Evolutionary conservation across 805 yeast genomes (phyloP).

Genomic region (Lipomyces chichibuensis): DNA sequence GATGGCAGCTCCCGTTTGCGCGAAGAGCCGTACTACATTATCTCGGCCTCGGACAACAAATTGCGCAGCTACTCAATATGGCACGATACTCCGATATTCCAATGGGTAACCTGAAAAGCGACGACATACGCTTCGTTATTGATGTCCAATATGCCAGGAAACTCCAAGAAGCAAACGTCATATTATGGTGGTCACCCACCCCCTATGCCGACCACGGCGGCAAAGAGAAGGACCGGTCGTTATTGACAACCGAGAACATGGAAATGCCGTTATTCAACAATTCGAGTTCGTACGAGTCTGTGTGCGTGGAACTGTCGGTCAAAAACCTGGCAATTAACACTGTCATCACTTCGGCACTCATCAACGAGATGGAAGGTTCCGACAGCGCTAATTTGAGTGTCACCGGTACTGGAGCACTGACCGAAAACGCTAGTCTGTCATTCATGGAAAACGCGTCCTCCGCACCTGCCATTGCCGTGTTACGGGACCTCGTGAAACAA

Average conservation of each 20-base stretch:
- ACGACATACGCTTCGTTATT: slow-evolving; percentile 73
- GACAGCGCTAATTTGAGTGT: slow-evolving; percentile 60
- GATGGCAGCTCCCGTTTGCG: slow-evolving; percentile 75
- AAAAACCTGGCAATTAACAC: slow-evolving; percentile 85
- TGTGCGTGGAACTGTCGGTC: slow-evolving; percentile 75
- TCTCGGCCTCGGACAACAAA: slow-evolving; percentile 73
- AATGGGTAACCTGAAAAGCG: slow-evolving; percentile 78
- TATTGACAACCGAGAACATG: slow-evolving; percentile 55
- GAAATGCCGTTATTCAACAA: slow-evolving; percentile 72
- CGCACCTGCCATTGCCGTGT: slow-evolving; percentile 66
- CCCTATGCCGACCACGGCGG: slow-evolving; percentile 88
- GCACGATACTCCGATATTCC: slow-evolving; percentile 81
- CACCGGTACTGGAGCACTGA: slow-evolving; percentile 39
- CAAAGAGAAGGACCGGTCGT: slow-evolving; percentile 62
- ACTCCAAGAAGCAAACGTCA: slow-evolving; percentile 62
- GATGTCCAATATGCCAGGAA: slow-evolving; percentile 87
- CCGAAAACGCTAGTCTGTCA: slow-evolving; percentile 36
- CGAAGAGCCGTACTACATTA: slow-evolving; percentile 70
- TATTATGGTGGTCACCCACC: slow-evolving; percentile 91
- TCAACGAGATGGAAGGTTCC: slow-evolving; percentile 87
- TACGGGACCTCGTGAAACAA: slow-evolving; percentile 73
- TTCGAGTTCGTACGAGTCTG: slow-evolving; percentile 78
- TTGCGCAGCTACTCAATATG: slow-evolving; percentile 63
- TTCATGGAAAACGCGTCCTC: slow-evolving; percentile 86
- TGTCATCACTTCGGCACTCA: slow-evolving; percentile 76